These are phyloP conservation scores for Pseudogymnoascus sp. DNA, from an alignment of 2,329 filamentous ascomycete species.

Conservation along the genomic window DNA sequence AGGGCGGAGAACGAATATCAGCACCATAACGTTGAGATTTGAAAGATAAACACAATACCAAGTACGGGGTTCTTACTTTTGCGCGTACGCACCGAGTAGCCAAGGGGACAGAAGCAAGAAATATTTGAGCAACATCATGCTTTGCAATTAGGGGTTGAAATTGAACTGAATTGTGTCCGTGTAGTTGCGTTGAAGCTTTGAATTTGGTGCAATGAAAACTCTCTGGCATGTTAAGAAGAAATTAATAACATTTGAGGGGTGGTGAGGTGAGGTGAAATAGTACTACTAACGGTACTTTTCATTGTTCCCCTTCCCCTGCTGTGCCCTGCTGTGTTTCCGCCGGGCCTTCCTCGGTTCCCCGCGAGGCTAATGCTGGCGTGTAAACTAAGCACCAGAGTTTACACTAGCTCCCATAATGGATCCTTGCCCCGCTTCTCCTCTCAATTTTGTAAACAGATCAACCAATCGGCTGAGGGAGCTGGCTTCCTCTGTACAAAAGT, in stretches of 20 bases:
- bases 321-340: too few species aligned
- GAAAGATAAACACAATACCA: neutral
- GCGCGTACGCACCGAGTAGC: neutral
- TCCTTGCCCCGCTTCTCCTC: too few species aligned
- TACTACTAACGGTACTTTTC: neutral
- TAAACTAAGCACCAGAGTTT: too few species aligned
- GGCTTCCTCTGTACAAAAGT: neutral
- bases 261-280: neutral
- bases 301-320: too few species aligned
- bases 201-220: neutral
- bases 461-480: neutral
- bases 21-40: neutral
- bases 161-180: neutral
- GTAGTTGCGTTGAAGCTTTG: neutral
- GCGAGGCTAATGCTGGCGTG: too few species aligned
- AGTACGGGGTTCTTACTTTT: neutral
- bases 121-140: neutral
- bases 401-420: too few species aligned
- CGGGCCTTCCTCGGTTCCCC: too few species aligned
- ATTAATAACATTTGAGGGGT: neutral
- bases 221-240: neutral
- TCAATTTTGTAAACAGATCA: too few species aligned
- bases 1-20: neutral
- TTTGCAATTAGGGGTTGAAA: neutral
- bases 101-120: neutral